Conservation (phyloP, 257 asterid genomes). For the Rhazya stricta region DNA sequence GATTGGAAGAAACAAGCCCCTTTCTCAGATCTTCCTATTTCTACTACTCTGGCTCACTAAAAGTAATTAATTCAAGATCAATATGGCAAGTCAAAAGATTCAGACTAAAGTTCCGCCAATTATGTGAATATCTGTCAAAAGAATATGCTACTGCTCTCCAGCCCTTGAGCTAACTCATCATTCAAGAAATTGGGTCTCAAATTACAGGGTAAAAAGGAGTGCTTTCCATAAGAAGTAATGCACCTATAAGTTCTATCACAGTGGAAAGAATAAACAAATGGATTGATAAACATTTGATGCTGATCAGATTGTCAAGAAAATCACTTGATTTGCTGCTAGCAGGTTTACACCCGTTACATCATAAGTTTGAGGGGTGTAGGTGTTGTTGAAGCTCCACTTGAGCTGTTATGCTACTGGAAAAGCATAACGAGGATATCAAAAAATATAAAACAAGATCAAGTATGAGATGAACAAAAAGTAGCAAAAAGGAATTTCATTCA, state of each 20-base stretch:
- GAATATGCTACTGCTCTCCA: not conserved
- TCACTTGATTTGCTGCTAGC: not conserved
- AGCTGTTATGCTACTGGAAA: not conserved
- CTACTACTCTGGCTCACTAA: not conserved
- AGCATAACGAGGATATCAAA: not conserved
- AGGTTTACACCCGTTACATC: not conserved
- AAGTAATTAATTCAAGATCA: not conserved
- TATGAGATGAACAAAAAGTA: not conserved
- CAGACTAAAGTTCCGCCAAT: not conserved
- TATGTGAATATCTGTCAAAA: not conserved
- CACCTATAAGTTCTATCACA: no score
- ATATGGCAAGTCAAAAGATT: not conserved
- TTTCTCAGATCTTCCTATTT: not conserved
- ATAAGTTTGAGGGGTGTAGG: not conserved
- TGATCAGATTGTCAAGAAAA: not conserved
- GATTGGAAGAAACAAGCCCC: not conserved
- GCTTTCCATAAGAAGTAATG: no score
- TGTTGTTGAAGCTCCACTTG: not conserved
- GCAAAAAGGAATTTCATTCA: not conserved
- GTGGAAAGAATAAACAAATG: not conserved
- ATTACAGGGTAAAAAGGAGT: no score
- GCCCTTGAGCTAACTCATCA: no score
- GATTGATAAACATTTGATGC: not conserved
- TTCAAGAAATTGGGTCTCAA: not conserved
- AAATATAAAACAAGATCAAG: not conserved